phyloP scores from a whole-genome alignment of 192 early-diverging fungal species.

The Rhizophagus prolifer region DNA sequence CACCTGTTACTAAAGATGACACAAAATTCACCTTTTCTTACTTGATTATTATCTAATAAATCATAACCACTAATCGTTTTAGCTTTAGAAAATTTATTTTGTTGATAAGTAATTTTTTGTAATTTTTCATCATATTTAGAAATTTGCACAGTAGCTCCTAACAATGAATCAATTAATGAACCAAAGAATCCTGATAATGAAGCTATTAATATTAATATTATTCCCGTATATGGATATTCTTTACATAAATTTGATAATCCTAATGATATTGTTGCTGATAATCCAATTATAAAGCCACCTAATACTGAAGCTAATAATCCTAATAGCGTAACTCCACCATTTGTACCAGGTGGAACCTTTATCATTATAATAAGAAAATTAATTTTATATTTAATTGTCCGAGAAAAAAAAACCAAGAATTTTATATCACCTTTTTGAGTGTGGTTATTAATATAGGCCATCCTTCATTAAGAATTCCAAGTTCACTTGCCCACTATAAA shows the following conservation, averaged over 20 bases:
- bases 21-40: conserved; percentile 16
- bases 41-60: conserved; percentile 82
- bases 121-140: conserved; percentile 69
- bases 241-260: conserved; percentile 47
- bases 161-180: conserved; percentile 81
- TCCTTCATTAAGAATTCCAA: conserved; percentile 74
- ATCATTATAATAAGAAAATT: background rate
- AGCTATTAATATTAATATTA: conserved; percentile 45
- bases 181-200: conserved; percentile 70
- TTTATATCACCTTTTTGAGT: conserved; percentile 30
- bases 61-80: conserved; percentile 64
- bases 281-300: conserved; percentile 72
- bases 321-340: conserved; percentile 77
- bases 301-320: conserved; percentile 76
- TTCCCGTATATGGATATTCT: conserved; percentile 16
- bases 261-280: conserved; percentile 55
- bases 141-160: conserved; percentile 81
- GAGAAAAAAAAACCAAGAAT: background rate
- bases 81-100: conserved; percentile 43
- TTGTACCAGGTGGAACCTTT: conserved; percentile 86
- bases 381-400: background rate
- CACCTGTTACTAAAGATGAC: background rate
- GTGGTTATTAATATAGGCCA: conserved; percentile 86
- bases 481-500: conserved; percentile 80
- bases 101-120: conserved; percentile 51